phyloP scores from a whole-genome alignment of 768 basidiomycete species.

The Xanthoconium stramineum region DNA sequence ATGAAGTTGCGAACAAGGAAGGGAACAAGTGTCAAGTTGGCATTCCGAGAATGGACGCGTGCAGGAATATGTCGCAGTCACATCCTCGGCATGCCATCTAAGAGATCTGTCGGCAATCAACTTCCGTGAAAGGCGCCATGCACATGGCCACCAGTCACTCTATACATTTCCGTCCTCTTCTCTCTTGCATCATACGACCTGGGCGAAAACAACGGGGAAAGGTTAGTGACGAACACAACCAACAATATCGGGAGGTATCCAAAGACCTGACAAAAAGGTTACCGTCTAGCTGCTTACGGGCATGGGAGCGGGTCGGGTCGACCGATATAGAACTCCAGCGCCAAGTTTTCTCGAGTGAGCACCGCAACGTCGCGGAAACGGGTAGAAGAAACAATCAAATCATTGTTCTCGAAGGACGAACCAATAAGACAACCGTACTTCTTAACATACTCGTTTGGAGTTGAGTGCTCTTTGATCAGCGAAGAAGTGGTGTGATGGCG shows the following conservation, averaged over 20 bases:
- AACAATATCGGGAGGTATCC: slow-evolving; percentile 9
- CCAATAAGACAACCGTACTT: slow-evolving; percentile 21
- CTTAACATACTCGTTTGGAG: slow-evolving; percentile 18
- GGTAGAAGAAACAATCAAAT: slow-evolving; percentile 14
- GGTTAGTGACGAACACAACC: slow-evolving; percentile 11
- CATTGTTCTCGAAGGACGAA: slow-evolving; percentile 8
- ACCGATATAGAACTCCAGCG: slow-evolving; percentile 10
- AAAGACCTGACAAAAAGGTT: slow-evolving; percentile 16
- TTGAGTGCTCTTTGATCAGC: slow-evolving; percentile 22
- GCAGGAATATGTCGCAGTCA: slow-evolving; percentile 20
- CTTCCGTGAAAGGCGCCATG: slow-evolving; percentile 27
- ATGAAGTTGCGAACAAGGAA: slow-evolving; percentile 5
- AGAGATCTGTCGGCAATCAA: slow-evolving; percentile 20
- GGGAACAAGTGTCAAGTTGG: slow-evolving; percentile 19
- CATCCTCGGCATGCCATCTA: slow-evolving; percentile 14
- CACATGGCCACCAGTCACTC: slow-evolving; percentile 14
- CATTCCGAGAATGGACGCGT: slow-evolving; percentile 12
- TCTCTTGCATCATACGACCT: slow-evolving; percentile 24
- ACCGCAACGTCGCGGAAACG: slow-evolving; percentile 7
- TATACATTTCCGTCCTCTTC: slow-evolving; percentile 27
- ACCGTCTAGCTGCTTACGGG: slow-evolving; percentile 20
- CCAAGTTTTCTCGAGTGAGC: not conserved
- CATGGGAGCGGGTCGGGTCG: not conserved
- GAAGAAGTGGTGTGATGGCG: slow-evolving; percentile 16
- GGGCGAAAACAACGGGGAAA: slow-evolving; percentile 26